phyloP scores from a whole-genome alignment of 352 stramenopile genomes.

The Pythium biforme region DNA sequence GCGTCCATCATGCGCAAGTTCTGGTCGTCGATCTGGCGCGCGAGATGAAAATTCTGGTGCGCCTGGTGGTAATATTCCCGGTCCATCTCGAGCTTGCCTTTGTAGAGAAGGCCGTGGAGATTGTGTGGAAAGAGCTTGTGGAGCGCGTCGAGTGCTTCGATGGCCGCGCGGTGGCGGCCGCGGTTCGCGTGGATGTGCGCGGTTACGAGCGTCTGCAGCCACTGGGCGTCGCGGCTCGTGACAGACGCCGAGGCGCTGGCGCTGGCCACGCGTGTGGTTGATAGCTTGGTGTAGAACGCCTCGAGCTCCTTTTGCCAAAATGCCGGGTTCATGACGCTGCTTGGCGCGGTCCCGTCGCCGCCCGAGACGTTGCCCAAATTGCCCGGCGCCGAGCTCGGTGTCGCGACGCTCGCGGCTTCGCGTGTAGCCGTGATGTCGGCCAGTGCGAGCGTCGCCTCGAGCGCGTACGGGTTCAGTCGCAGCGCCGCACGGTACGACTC shows the following conservation, averaged over 20 bases:
- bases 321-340: conserved; percentile 17
- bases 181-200: conserved; percentile 52
- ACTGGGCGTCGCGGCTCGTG: conserved; percentile 33
- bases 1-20: conserved; percentile 65
- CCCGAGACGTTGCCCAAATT: conserved; percentile 23
- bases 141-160: conserved; percentile 29
- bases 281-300: conserved; percentile 39
- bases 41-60: conserved; percentile 48
- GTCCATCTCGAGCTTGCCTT: conserved; percentile 59
- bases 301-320: conserved; percentile 48
- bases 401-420: conserved; percentile 28
- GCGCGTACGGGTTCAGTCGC: conserved; percentile 66
- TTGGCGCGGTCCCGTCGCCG: conserved; percentile 13
- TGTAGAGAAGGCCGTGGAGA: conserved; percentile 55
- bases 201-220: conserved; percentile 57
- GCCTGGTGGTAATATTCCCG: conserved; percentile 60
- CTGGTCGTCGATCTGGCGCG: conserved; percentile 61
- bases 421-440: conserved; percentile 52
- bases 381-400: conserved; percentile 4
- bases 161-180: conserved; percentile 35
- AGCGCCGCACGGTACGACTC: conserved; percentile 55
- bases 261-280: conserved; percentile 2
- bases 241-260: not conserved
- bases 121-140: conserved; percentile 58
- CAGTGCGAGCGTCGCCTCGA: conserved; percentile 76